Evolutionary conservation across 441 rosid species (phyloP).

Genomic region (Syzygium syzygioides): DNA sequence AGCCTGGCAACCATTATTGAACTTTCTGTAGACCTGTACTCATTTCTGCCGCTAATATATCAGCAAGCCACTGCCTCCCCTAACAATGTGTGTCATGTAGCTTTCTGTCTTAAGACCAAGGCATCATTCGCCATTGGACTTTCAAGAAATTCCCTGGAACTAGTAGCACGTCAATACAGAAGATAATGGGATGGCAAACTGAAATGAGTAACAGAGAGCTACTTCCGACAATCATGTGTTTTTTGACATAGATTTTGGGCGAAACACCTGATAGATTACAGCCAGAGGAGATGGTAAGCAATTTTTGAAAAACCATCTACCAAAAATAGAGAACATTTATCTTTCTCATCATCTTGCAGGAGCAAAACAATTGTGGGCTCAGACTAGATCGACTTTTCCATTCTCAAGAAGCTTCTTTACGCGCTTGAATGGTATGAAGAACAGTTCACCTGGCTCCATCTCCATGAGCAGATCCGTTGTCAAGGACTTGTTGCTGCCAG

Average conservation of each 20-base stretch:
- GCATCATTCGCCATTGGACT: neutral
- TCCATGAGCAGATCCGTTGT: slow-evolving; percentile 17
- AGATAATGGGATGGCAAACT: neutral
- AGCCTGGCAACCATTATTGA: neutral
- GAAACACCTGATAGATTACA: neutral
- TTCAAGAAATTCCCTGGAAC: neutral
- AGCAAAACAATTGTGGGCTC: neutral
- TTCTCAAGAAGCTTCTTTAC: slow-evolving; percentile 33
- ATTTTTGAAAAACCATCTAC: neutral
- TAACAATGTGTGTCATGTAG: neutral
- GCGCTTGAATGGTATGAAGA: slow-evolving; percentile 38
- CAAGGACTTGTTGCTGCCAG: slow-evolving; percentile 28
- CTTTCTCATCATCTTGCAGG: neutral
- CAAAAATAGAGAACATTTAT: neutral
- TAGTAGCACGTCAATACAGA: neutral
- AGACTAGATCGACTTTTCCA: slow-evolving; percentile 38
- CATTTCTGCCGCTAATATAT: neutral
- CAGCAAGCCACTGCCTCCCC: neutral
- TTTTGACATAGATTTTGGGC: neutral
- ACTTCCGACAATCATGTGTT: neutral
- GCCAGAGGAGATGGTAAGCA: neutral
- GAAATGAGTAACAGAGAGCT: neutral
- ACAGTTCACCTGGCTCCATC: slow-evolving; percentile 42
- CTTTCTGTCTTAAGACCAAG: neutral
- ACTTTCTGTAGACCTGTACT: neutral